Conservation (phyloP, 2,329 filamentous ascomycete species). For the Fusarium sp. region DNA sequence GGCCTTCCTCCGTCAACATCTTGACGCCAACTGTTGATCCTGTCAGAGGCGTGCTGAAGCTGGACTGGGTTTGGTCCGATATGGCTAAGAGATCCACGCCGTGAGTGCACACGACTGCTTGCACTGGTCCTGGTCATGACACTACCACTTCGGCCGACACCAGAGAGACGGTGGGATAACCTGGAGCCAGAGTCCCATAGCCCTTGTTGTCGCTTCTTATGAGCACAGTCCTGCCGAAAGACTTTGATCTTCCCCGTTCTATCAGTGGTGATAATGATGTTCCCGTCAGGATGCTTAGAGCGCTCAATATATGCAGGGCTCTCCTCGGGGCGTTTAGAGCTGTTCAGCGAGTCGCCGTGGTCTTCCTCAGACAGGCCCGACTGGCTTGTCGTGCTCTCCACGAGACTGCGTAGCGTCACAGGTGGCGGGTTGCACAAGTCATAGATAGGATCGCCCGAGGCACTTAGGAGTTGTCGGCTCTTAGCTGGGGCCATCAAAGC, state of each 20-base stretch:
- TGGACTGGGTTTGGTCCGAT: conserved; percentile 44
- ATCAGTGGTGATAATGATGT: conserved; percentile 93
- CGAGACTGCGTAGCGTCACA: conserved; percentile 79
- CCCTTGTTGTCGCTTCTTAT: conserved; percentile 78
- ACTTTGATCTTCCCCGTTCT: conserved; percentile 91
- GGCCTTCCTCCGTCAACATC: conserved; percentile 61
- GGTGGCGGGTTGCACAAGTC: conserved; percentile 96
- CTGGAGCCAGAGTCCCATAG: conserved; percentile 81
- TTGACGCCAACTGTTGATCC: conserved; percentile 90
- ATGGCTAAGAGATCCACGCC: conserved; percentile 65
- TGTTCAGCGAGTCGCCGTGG: conserved; percentile 49
- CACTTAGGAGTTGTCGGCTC: conserved; percentile 80
- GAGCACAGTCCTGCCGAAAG: conserved; percentile 94
- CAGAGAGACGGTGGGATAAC: conserved; percentile 75
- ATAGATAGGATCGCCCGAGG: conserved; percentile 91
- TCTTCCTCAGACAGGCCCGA: conserved; percentile 52
- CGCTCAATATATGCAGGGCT: conserved; percentile 82
- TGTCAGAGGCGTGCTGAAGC: conserved; percentile 66
- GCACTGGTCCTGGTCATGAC: conserved; percentile 65
- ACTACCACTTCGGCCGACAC: conserved; percentile 68
- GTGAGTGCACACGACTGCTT: conserved; percentile 60
- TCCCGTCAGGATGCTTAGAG: conserved; percentile 79
- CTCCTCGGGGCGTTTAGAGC: conserved; percentile 66
- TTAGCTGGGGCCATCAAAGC: conserved; percentile 84
- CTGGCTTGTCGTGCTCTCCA: conserved; percentile 65